Percentiles rank a stretch among this genome's conserved stretches.
Conservation (phyloP, 371 early-diverging fungal species). For the Mucor irregularis region DNA sequence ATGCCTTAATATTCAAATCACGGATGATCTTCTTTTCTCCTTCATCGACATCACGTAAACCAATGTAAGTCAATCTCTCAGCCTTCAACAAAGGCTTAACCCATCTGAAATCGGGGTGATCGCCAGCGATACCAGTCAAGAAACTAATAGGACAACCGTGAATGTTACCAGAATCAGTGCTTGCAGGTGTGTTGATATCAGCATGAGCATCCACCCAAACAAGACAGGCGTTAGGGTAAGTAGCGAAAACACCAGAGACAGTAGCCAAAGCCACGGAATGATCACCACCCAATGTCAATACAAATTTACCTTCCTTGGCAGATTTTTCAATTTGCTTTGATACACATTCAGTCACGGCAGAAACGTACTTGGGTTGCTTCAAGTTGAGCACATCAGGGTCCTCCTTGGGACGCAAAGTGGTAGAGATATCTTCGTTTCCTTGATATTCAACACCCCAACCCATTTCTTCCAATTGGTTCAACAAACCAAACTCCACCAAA, state of each 20-base stretch:
- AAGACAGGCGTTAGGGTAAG: constrained; percentile 85
- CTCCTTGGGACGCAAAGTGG: constrained; percentile 53
- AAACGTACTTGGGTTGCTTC: constrained; percentile 86
- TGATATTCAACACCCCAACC: constrained; percentile 79
- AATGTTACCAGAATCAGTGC: constrained; percentile 89
- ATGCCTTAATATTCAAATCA: constrained; percentile 85
- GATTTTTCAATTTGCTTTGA: constrained; percentile 60
- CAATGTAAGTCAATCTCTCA: constrained; percentile 91
- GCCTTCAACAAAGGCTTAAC: constrained; percentile 75
- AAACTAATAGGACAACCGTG: constrained; percentile 96
- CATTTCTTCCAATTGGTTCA: constrained; percentile 80
- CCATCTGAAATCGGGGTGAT: constrained; percentile 81
- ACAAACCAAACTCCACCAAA: constrained; percentile 82
- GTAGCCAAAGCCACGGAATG: constrained; percentile 94
- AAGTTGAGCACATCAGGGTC: constrained; percentile 77
- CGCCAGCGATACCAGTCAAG: constrained; percentile 79
- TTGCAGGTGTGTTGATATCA: constrained; percentile 94
- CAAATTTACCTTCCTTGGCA: constrained; percentile 74
- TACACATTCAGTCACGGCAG: constrained; percentile 73
- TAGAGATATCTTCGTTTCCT: constrained; percentile 62
- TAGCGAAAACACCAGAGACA: constrained; percentile 78
- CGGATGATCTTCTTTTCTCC: constrained; percentile 83
- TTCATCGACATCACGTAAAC: constrained; percentile 92
- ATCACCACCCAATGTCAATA: constrained; percentile 94
- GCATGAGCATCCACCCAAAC: constrained; percentile 98